Base-by-base conservation (phyloP, 1,139 yeast species). In the Kodamaea sp. region DNA sequence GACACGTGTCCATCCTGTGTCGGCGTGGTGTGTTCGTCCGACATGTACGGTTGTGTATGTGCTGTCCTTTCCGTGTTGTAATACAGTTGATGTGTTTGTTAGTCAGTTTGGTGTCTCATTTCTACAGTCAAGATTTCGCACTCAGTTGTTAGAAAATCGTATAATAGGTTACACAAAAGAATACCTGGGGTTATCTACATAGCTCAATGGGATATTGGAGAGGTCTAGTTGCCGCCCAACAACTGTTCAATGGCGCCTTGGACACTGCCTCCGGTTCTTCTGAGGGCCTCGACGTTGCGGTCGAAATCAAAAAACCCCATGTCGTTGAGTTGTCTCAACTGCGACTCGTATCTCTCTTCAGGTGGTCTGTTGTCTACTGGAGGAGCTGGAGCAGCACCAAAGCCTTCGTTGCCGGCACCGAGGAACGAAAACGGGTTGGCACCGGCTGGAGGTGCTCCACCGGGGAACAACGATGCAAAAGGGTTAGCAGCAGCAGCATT, bases 261-360 rank as follows among this genome's bases (percentile, higher is more conserved):
- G 13, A 92, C 97, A 48, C 90, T 86, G 9, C 98, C 98, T 16
- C 97, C 97, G 38, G 94, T 80, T 63, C 97, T 80, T 67, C 97
- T 80, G 52, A 92, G 73, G 1, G 97, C 97, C 16, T 82, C 82
- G 13, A 92, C 89, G 54, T 92, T 92, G 49, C 87, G 75, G 48
- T 92, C 97, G 55, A 90, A 92, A 50, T 92, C 97, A 48, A 78
- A 81, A 65, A 92, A 92, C 2, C 98, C 98, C 83, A 92, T 87
- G 56, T 92, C 98, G 58, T 92, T 92, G 57, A 92, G 75, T 59
- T 90, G 97, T 54, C 95, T 78, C 51, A 92, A 70, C 58, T 92
- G 97, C n/a, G 71, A 58, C 57, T 86, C 96, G 61, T 83, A 92
- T 43, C 95, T 76, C 59, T 88, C 97, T 68, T 92, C 98, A 8